Percentiles rank a stretch among this genome's conserved stretches.
These are phyloP conservation scores for Backusella australiensis DNA, from an alignment of 192 early-diverging fungal species.

Conservation along the genomic window DNA sequence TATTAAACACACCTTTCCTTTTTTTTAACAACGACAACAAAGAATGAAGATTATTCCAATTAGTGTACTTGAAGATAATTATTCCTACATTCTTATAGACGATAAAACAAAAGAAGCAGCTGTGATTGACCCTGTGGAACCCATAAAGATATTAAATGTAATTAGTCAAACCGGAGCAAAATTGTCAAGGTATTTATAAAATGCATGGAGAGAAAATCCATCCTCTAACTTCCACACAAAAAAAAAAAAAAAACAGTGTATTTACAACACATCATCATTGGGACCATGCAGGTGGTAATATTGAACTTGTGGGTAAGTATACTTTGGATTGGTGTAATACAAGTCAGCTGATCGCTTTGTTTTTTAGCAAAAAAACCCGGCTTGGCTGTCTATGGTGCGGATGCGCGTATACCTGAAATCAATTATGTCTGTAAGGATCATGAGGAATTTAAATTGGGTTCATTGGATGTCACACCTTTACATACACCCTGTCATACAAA, in stretches of 20 bases:
- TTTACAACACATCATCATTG: conserved; percentile 89
- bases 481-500: conserved; percentile 88
- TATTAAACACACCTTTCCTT: background rate
- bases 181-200: conserved; percentile 37
- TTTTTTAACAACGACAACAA: background rate
- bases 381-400: conserved; percentile 80
- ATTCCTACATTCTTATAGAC: conserved; percentile 81
- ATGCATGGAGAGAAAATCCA: too few species aligned
- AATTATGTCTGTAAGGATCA: conserved; percentile 73
- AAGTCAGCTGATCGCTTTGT: background rate
- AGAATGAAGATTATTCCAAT: conserved; percentile 61
- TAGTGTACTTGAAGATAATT: conserved; percentile 80
- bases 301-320: conserved; percentile 46
- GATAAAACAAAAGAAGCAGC: conserved; percentile 63
- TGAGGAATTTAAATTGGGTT: conserved; percentile 75
- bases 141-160: conserved; percentile 64
- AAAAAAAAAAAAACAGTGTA: conserved; percentile 35
- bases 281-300: conserved; percentile 88
- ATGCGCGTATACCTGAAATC: conserved; percentile 81
- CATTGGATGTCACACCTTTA: conserved; percentile 67
- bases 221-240: too few species aligned
- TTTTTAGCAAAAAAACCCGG: conserved; percentile 48
- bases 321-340: conserved; percentile 15
- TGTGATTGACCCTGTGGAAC: conserved; percentile 84
- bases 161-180: conserved; percentile 52